Evolutionary conservation across 306 rosid genomes (phyloP).

Genomic region (Cucumis melo): DNA sequence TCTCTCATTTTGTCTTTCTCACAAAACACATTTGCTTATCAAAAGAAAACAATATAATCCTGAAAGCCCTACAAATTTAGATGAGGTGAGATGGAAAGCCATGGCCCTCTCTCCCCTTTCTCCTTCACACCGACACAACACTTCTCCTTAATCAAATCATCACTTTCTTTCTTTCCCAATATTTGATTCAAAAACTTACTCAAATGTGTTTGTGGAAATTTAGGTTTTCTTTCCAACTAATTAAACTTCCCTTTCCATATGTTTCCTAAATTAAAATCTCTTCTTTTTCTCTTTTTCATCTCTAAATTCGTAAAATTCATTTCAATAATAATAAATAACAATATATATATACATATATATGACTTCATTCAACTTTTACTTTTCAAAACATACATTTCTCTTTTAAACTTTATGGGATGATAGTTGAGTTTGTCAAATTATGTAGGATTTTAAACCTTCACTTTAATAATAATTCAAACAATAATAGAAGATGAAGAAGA

Average conservation of each 20-base stretch:
- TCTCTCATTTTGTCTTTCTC: conserved; percentile 3
- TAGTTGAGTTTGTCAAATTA: neutral
- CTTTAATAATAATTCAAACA: neutral
- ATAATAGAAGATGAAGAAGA: neutral
- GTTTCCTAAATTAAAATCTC: neutral
- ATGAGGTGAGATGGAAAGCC: neutral
- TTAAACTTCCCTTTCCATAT: neutral
- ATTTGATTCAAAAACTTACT: neutral
- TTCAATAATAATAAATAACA: too few species aligned
- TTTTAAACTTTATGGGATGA: neutral
- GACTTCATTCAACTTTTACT: neutral
- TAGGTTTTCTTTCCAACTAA: neutral
- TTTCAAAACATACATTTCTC: neutral
- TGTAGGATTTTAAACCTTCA: neutral
- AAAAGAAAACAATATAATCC: neutral
- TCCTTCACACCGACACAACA: neutral
- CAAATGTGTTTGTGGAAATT: conserved; percentile 1
- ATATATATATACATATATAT: too few species aligned
- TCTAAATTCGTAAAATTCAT: neutral
- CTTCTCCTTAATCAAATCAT: neutral
- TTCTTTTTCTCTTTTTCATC: neutral
- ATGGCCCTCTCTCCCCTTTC: neutral
- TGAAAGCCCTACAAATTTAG: neutral
- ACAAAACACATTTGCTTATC: neutral
- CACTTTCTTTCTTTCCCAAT: too few species aligned